Evolutionary conservation across 75 land plant species (phyloP), one percentile per base, ranked within the genome.

Genomic region (Larix kaempferi): DNA sequence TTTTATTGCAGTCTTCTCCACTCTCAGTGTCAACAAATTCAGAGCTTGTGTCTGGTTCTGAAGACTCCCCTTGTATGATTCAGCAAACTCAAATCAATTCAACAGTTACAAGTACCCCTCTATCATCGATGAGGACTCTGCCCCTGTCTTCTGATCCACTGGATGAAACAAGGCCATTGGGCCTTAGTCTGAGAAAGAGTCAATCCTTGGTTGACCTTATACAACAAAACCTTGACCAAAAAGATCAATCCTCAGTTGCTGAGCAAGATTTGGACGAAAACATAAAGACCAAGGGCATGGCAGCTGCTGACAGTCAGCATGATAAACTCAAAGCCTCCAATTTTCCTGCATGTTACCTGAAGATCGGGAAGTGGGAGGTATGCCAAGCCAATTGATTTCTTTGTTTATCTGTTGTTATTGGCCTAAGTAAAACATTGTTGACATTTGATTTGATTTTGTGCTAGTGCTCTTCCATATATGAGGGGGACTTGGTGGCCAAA

Each of bases 361-460:
- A 79, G 78, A 85, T 87, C 74, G 89, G 89, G 26, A 80, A 80
- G 14, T 87, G 89, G 89, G 89, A 87, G 88, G 89, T 87, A 73
- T 67, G 58, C 23, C 37, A 55, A 12, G 60, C 35, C 21, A 11
- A 16, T 56, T 26, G 56, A 16, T 74, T 35, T 15, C 19, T 56
- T 52, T 1, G 17, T 52, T 74, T 74, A 52, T 10, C 11, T 16
- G 15, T 14, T 56, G 5, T 52, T 26, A 74, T 74, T 74, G 59
- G 22, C 25, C 26, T 56, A 35, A 25, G 33, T 56, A 61, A 74
- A 74, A 49, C 29, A 27, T 52, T 22, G n/a, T 56, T 56, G 76
- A 74, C 14, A 44, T 22, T 23, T 59, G 2, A 22, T 55, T 26
- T 22, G 37, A 75, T 19, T 79, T 75, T 56, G 41, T 33, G 41